Evolutionary conservation across 805 yeast genomes (phyloP).

Genomic region (Candida sphagnicola): DNA sequence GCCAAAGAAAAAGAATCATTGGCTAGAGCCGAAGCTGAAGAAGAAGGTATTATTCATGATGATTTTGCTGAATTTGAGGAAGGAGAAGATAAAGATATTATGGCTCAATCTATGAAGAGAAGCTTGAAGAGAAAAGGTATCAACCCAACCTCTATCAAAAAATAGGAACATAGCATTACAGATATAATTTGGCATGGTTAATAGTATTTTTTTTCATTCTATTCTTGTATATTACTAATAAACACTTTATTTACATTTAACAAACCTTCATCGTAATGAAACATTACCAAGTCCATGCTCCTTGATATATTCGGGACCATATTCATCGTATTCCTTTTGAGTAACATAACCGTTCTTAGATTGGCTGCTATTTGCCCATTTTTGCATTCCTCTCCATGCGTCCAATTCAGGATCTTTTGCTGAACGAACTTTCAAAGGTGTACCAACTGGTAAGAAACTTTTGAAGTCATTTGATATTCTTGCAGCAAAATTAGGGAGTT

Average conservation of each 20-base stretch:
- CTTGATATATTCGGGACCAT: constrained; percentile 84
- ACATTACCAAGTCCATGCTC: constrained; percentile 80
- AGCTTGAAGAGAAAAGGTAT: constrained; percentile 68
- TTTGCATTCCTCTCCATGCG: constrained; percentile 93
- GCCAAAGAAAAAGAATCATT: constrained; percentile 79
- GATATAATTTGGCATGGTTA: constrained; percentile 1
- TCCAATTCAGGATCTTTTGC: constrained; percentile 73
- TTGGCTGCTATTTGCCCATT: constrained; percentile 57
- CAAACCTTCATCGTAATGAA: constrained; percentile 18
- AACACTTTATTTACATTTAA: constrained; percentile 6
- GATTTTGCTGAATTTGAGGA: constrained; percentile 84
- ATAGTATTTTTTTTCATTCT: constrained; percentile 1
- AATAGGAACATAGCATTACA: neutral
- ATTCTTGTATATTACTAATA: constrained; percentile 5
- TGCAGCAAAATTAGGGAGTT: constrained; percentile 58
- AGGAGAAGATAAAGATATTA: constrained; percentile 68
- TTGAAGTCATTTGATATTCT: constrained; percentile 70
- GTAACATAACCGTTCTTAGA: constrained; percentile 51
- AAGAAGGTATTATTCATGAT: constrained; percentile 76
- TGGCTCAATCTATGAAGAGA: constrained; percentile 64
- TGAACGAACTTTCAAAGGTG: constrained; percentile 54
- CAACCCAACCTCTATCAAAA: constrained; percentile 49
- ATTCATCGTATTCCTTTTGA: constrained; percentile 75
- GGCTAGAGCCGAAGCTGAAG: constrained; percentile 78
- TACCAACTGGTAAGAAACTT: constrained; percentile 64